Percentiles rank a stretch among this genome's conserved stretches.
Evolutionary conservation across 1,139 yeast genomes (phyloP).

Genomic region (Taiozyma sp.): DNA sequence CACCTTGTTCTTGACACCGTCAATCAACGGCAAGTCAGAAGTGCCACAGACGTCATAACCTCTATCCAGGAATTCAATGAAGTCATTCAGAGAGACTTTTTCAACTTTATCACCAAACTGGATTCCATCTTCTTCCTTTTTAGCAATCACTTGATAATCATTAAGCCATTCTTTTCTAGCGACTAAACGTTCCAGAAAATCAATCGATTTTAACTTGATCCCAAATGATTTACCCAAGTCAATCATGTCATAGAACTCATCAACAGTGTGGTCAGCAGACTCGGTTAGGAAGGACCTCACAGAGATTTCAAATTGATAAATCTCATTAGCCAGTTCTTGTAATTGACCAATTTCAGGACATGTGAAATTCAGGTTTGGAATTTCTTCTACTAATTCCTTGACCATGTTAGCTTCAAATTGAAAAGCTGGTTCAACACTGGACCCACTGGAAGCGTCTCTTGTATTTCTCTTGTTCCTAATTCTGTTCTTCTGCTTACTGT

Average conservation of each 20-base stretch:
- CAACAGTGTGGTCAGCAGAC: constrained; percentile 14
- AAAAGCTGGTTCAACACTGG: not conserved
- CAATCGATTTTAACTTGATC: constrained; percentile 45
- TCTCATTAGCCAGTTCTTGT: constrained; percentile 46
- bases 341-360: constrained; percentile 59
- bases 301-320: constrained; percentile 47
- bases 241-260: constrained; percentile 28
- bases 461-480: constrained; percentile 26
- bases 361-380: constrained; percentile 45
- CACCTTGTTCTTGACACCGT: constrained; percentile 14
- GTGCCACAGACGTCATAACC: constrained; percentile 35
- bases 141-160: constrained; percentile 23
- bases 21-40: constrained; percentile 18
- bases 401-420: constrained; percentile 24
- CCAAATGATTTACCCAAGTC: constrained; percentile 56
- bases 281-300: constrained; percentile 34
- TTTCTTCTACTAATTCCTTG: constrained; percentile 37
- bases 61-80: constrained; percentile 33
- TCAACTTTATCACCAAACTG: not conserved
- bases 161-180: constrained; percentile 46
- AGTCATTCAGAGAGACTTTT: constrained; percentile 26
- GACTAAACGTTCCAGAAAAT: constrained; percentile 42
- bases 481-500: constrained; percentile 46
- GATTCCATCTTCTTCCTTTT: not conserved
- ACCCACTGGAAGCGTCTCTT: constrained; percentile 11